Evolutionary conservation across 768 basidiomycete genomes (phyloP), one percentile per base, ranked within the genome.

Genomic region (Leccinellum albellum): DNA sequence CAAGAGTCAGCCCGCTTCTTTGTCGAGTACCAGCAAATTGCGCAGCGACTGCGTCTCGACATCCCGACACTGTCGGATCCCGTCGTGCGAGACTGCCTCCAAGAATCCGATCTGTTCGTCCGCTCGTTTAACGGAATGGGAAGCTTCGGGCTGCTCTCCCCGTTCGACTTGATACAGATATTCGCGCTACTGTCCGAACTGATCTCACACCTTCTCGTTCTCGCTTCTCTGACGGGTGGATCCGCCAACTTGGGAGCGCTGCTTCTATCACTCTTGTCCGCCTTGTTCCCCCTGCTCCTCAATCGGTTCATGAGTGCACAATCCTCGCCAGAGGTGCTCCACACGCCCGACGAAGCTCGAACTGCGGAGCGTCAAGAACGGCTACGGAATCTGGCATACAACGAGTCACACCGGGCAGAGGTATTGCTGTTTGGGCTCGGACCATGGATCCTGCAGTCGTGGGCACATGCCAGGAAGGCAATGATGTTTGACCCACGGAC

Each of bases 91-190:
- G 89, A 91, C 67, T 81, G 92, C 44, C 77, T 93, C n/a, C 86
- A 89, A 58, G 90, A 93, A 73, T 89, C 91, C 37, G 91, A 93
- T 67, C 79, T 89, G 32, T 93, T 93, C 66, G 87, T 88, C 44
- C 82, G 88, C 57, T 92, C 91, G 12, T 91, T 92, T 71, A 82
- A 79, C 63, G 88, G 88, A 44, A 75, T 77, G 63, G 82, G 86
- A 35, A 82, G 87, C 12, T 90, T 92, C 67, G 90, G 90, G 15
- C 78, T 91, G 29, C 77, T 91, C 62, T 90, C 88, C 3, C 91
- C 90, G 8, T 79, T 91, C 55, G 90, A 92, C 66, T 83, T 90
- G 61, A 78, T 91, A 64, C 86, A 87, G 62, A 75, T 91, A 63
- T 74, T 92, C 60, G 84, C 87, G 42, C 77, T 89, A 52, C 56